Percentiles rank a stretch among this genome's conserved stretches.
Evolutionary conservation across 1,139 yeast species (phyloP).

Genomic region (Blastobotrys illinoisensis): DNA sequence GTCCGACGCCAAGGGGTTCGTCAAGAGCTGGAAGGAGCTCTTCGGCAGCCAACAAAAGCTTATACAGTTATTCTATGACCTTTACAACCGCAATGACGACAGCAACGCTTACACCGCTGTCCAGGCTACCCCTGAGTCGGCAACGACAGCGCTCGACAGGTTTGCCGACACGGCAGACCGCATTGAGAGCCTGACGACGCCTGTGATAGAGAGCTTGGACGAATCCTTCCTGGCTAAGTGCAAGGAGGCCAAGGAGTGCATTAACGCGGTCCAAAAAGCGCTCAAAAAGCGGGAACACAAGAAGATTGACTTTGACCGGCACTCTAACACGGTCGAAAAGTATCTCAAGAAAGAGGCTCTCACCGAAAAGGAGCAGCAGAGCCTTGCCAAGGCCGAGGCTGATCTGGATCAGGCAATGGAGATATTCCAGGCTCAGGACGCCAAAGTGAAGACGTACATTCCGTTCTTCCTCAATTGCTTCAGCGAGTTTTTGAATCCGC

Average conservation of each 20-base stretch:
- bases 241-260: slow-evolving; percentile 37
- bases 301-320: slow-evolving; percentile 42
- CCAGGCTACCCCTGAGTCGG: slow-evolving; percentile 40
- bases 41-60: slow-evolving; percentile 36
- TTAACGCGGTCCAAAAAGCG: slow-evolving; percentile 41
- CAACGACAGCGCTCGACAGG: slow-evolving; percentile 29
- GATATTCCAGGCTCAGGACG: slow-evolving; percentile 37
- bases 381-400: slow-evolving; percentile 26
- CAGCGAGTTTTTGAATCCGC: slow-evolving; percentile 47
- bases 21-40: slow-evolving; percentile 39
- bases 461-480: slow-evolving; percentile 45
- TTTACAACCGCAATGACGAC: slow-evolving; percentile 41
- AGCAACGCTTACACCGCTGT: slow-evolving; percentile 26
- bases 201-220: slow-evolving; percentile 27
- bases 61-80: slow-evolving; percentile 31
- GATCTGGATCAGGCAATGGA: slow-evolving; percentile 31
- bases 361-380: slow-evolving; percentile 30
- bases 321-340: slow-evolving; percentile 41
- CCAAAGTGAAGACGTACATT: slow-evolving; percentile 38
- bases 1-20: slow-evolving; percentile 35
- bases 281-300: slow-evolving; percentile 45
- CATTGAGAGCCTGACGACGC: slow-evolving; percentile 23
- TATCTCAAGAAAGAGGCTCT: slow-evolving; percentile 35
- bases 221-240: slow-evolving; percentile 27
- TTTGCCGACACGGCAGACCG: slow-evolving; percentile 22